Conservation (phyloP, 2,329 filamentous ascomycete species). For the Hirsutella minnesotensis region DNA sequence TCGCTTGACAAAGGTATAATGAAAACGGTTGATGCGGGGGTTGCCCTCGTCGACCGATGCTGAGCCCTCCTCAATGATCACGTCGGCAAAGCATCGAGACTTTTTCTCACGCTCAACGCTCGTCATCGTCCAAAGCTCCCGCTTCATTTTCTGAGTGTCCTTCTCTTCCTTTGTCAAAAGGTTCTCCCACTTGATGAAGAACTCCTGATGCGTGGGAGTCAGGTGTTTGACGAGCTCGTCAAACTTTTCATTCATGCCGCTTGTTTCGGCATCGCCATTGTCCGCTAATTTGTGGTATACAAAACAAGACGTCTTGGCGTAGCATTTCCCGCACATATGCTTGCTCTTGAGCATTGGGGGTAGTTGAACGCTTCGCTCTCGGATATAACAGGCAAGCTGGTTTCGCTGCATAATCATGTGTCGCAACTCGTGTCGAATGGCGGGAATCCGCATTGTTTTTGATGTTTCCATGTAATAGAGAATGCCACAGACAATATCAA, state of each 20-base stretch:
- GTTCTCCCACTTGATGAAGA: constrained; percentile 91
- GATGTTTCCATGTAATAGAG: constrained; percentile 93
- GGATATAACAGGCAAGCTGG: constrained; percentile 72
- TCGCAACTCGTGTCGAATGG: constrained; percentile 75
- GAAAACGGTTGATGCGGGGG: constrained; percentile 82
- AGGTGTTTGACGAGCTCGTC: constrained; percentile 69
- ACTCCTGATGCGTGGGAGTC: constrained; percentile 61
- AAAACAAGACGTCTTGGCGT: constrained; percentile 83
- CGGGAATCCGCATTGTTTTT: constrained; percentile 72
- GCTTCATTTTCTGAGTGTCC: constrained; percentile 72
- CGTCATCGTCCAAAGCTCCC: constrained; percentile 93
- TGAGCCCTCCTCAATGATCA: constrained; percentile 71
- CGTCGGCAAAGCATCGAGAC: constrained; percentile 79
- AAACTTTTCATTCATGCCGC: constrained; percentile 73
- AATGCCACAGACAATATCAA: constrained; percentile 80
- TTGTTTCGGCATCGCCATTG: constrained; percentile 67
- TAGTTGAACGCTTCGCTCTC: constrained; percentile 65
- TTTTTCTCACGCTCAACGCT: constrained; percentile 79
- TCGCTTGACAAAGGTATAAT: constrained; percentile 73
- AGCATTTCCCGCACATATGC: constrained; percentile 75
- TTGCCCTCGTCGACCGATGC: constrained; percentile 55
- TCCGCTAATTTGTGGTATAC: constrained; percentile 88
- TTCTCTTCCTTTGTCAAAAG: constrained; percentile 90
- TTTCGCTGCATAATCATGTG: constrained; percentile 98
- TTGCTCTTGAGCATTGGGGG: constrained; percentile 79